Evolutionary conservation across 192 early-diverging fungal genomes (phyloP), one percentile per base, ranked within the genome.

Genomic region (Backusella mclennaniae): DNA sequence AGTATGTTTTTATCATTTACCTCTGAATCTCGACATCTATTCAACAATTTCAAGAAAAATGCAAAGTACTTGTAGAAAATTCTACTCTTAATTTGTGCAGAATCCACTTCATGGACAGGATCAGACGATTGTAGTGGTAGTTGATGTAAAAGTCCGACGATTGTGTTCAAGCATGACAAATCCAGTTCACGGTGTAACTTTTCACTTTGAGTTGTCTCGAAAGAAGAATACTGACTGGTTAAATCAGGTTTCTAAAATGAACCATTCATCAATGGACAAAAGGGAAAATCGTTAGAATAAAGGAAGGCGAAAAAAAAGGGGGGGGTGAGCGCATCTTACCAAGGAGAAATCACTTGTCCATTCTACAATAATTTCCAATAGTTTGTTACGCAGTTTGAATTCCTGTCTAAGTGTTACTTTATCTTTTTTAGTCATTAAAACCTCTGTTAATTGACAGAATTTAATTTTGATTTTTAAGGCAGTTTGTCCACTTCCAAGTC

Each of bases 171-270:
- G 69, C 90, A 92, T 33, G 91, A 90, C 70, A 92, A 78, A 84
- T 96, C 94, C 33, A 95, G 78, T 75, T 95, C 94, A 35, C 89
- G 83, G 53, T 92, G 90, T 23, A 94, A 79, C 73, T 92, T 94
- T 66, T 85, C 87, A 69, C 87, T 87, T 63, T 84, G 84, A n/a
- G 77, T 77, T 35, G 82, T 53, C 19, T 85, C 79, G 35, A 80
- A 81, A 39, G 82, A 79, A 15, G 76, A 74, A 66, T 73, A 81
- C 3, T 71, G 46, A 29, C 38, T 56, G 44, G 52, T 67, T 23
- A 67, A 63, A 68, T 81, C 80, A 19, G 76, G 59, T 75, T 77
- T 81, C 76, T 77, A 66, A 44, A 35, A 41, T 23, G 17, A 19
- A 39, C 19, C 70, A 56, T 66, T n/a, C n/a, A 19, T 49, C 19